Base-by-base conservation (phyloP, 805 yeast genomes). In the Nakazawaea anatomiae region DNA sequence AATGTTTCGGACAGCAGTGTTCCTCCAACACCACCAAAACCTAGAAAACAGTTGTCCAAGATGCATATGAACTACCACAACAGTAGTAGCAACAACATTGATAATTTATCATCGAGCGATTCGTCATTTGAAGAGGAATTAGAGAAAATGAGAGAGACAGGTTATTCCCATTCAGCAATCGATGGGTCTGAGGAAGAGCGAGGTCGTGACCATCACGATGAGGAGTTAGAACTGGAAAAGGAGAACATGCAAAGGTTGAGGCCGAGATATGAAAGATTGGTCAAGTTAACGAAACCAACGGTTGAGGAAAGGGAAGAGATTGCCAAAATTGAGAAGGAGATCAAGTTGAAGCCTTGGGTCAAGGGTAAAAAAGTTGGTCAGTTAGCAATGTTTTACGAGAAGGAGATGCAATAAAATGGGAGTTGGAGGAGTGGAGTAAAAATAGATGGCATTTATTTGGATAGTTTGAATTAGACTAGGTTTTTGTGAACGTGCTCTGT, bases 351-450 rank as follows among this genome's bases (percentile, higher is more conserved):
- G 32, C 50, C 50, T 5, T 71, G 73, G 36, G 67, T 75, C 14
- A 64, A 77, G 40, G 83, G 83, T 0, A 62, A 81, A 30, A 79
- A 76, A 57, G 83, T 79, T 8, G 73, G 82, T 14, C 72, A 76
- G 55, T 63, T 79, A 50, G 76, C 82, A 5, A 64, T 61, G 55
- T 62, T 78, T 52, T 79, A 73, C 54, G 84, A 79, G 58, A 79
- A 77, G 54, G 65, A 79, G 50, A 42, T 46, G 49, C 31, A 42
- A 30, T 42, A 30, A 14, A 29, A 1, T 12, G 27, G 25, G 25
- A 18, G 25, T 18, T 18, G 25, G n/a, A n/a, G 25, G 25, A 3
- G 25, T 18, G 3, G 25, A 18, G 25, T 2, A 18, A 18, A 18
- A 18, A 18, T 18, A 18, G 25, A 18, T 18, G 25, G 25, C 25